Conservation (phyloP, 2,329 filamentous ascomycete species). For the Whalleya microplaca region DNA sequence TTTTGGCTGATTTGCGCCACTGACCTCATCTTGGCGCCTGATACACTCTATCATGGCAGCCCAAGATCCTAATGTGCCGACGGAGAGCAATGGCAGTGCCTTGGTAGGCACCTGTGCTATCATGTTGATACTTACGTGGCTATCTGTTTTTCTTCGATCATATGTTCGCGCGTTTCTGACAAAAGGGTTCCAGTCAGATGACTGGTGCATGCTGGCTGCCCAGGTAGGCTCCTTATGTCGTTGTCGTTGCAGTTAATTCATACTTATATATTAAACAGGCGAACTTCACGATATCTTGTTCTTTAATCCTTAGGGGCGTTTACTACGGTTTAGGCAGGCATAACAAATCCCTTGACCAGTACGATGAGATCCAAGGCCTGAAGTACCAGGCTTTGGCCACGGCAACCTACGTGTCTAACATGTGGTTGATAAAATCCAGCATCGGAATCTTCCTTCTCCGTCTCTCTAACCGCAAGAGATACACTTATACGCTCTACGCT, state of each 20-base stretch:
- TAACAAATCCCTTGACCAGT: constrained; percentile 47
- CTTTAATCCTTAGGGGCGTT: constrained; percentile 50
- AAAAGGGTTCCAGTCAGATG: constrained; percentile 50
- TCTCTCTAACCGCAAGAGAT: constrained; percentile 49
- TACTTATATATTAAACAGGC: constrained; percentile 34
- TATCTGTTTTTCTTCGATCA: constrained; percentile 34
- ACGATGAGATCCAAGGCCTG: constrained; percentile 48
- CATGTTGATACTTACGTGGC: constrained; percentile 40
- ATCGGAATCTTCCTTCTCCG: constrained; percentile 57
- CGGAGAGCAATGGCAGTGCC: constrained; percentile 37
- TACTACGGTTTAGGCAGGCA: constrained; percentile 50
- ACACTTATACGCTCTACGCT: constrained; percentile 51
- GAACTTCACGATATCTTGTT: constrained; percentile 52
- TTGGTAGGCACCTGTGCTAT: constrained; percentile 40
- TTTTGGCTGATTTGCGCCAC: constrained; percentile 13
- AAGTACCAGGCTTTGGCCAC: constrained; percentile 59
- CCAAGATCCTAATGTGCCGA: constrained; percentile 37
- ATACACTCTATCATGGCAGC: constrained; percentile 34
- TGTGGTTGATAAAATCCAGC: constrained; percentile 62
- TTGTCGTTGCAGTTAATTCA: not conserved
- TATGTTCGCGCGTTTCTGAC: constrained; percentile 36
- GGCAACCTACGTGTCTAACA: constrained; percentile 53
- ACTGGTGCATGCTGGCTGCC: constrained; percentile 57
- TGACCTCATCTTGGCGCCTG: constrained; percentile 24
- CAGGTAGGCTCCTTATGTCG: constrained; percentile 42